These are phyloP conservation scores for Voacanga thouarsii DNA, from an alignment of 257 asterid genomes.

Conservation along the genomic window DNA sequence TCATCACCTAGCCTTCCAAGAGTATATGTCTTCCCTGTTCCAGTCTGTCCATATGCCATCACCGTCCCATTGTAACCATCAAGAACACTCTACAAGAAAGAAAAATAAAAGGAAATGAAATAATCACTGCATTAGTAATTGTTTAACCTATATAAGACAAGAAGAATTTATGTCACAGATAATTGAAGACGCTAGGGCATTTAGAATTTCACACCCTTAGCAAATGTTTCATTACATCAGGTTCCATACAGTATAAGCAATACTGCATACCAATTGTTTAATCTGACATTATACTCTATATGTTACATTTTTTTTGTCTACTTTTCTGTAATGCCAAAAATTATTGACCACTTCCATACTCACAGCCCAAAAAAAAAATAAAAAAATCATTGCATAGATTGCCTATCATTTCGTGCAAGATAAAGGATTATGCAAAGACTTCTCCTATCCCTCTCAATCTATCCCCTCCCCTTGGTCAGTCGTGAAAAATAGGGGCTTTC, in stretches of 20 bases:
- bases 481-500: background rate
- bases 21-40: slow-evolving; percentile 97
- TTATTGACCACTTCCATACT: slow-evolving; percentile 1
- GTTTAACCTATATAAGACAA: background rate
- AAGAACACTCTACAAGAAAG: slow-evolving; percentile 67
- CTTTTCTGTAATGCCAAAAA: background rate
- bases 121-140: background rate
- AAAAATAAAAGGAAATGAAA: slow-evolving; percentile 9
- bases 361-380: too few species aligned
- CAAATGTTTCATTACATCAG: background rate
- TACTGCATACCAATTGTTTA: background rate
- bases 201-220: background rate
- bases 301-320: background rate
- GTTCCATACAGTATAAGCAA: background rate
- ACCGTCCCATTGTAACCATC: slow-evolving; percentile 99
- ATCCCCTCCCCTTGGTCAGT: background rate
- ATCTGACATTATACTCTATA: background rate
- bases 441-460: background rate
- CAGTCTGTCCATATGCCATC: slow-evolving; percentile 99
- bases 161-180: slow-evolving; percentile 6
- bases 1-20: slow-evolving; percentile 97
- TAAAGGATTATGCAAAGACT: background rate
- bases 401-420: background rate
- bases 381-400: background rate
- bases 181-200: background rate